Evolutionary conservation across 257 asterid species (phyloP).

Genomic region (Parsonsia alboflavescens): DNA sequence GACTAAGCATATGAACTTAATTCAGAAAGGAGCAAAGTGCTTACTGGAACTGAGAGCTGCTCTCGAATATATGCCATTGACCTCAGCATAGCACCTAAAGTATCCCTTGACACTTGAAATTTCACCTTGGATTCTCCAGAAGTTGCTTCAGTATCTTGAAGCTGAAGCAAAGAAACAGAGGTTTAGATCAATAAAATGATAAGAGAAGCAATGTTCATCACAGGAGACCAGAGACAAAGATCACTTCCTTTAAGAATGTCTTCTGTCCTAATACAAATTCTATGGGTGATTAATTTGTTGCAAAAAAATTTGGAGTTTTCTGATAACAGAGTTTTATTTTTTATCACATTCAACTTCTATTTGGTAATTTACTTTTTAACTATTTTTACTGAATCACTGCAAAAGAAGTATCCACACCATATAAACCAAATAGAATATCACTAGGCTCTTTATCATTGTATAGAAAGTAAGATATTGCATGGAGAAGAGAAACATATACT

Average conservation of each 20-base stretch:
- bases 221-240: not conserved
- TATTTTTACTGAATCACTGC: not conserved
- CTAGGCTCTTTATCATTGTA: not conserved
- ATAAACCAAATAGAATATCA: not conserved
- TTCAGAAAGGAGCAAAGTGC: slow-evolving; percentile 17
- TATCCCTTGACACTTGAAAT: slow-evolving; percentile 73
- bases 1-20: not conserved
- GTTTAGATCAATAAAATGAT: slow-evolving; percentile 1
- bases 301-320: not conserved
- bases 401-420: not conserved
- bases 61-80: slow-evolving; percentile 79
- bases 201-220: not conserved
- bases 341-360: not conserved
- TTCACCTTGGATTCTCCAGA: slow-evolving; percentile 73
- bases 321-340: not conserved
- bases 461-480: not conserved
- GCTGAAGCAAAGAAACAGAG: slow-evolving; percentile 40
- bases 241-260: slow-evolving; percentile 1
- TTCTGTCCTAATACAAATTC: not conserved
- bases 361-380: not conserved
- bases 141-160: slow-evolving; percentile 69
- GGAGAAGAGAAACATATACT: not conserved
- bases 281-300: not conserved
- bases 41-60: slow-evolving; percentile 65
- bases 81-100: slow-evolving; percentile 80